These are phyloP conservation scores for Stagonosporopsis rhizophila DNA, from an alignment of 2,329 filamentous ascomycete genomes.

Conservation along the genomic window DNA sequence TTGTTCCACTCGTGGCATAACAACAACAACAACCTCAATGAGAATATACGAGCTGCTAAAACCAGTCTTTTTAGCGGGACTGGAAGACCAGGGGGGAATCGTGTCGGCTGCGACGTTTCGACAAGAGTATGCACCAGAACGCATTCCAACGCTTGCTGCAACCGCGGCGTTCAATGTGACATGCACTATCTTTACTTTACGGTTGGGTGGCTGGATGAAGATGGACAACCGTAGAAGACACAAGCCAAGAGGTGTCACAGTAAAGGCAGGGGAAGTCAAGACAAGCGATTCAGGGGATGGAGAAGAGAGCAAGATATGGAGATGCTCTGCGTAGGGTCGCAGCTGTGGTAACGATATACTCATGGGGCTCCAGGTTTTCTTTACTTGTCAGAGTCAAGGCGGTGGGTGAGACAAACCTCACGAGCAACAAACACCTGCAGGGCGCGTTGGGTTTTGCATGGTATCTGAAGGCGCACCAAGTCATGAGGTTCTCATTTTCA, in stretches of 20 bases:
- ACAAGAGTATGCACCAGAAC: slow-evolving; percentile 57
- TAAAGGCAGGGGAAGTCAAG: slow-evolving; percentile 50
- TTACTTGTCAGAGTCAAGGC: not conserved
- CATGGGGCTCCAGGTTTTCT: too few relatives aligned
- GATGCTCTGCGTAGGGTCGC: slow-evolving; percentile 41
- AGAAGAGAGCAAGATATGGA: slow-evolving; percentile 49
- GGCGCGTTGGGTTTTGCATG: too few relatives aligned
- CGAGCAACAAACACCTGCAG: too few relatives aligned
- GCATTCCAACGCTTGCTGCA: slow-evolving; percentile 56
- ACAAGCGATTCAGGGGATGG: slow-evolving; percentile 51
- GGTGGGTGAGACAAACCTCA: too few relatives aligned
- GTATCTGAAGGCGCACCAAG: too few relatives aligned
- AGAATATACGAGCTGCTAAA: slow-evolving; percentile 58
- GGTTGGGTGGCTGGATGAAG: slow-evolving; percentile 57
- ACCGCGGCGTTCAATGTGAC: slow-evolving; percentile 54
- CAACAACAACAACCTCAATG: slow-evolving; percentile 62
- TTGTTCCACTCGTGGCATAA: slow-evolving; percentile 61
- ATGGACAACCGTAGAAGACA: slow-evolving; percentile 53
- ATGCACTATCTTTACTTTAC: slow-evolving; percentile 51
- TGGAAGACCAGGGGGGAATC: slow-evolving; percentile 59
- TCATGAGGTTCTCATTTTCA: too few relatives aligned
- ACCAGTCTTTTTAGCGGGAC: slow-evolving; percentile 58
- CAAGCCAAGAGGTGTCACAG: slow-evolving; percentile 43
- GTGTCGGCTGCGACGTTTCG: slow-evolving; percentile 57
- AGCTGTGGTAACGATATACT: not conserved